Conservation (phyloP, 345 rosid species). For the Syzygium aqueum region DNA sequence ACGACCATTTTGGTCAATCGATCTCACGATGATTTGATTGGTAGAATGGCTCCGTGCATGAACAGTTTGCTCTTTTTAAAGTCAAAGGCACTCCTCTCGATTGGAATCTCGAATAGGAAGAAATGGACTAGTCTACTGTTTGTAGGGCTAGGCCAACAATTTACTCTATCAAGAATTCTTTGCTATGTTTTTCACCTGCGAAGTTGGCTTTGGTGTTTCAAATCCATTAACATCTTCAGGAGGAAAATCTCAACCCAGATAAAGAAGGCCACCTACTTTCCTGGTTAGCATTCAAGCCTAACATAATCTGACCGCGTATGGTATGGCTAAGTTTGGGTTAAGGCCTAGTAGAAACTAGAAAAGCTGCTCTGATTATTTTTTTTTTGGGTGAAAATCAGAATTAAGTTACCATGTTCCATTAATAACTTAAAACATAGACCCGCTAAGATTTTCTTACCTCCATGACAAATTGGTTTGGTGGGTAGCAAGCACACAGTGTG, state of each 20-base stretch:
- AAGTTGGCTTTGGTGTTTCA: background rate
- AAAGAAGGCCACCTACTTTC: background rate
- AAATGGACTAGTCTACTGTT: background rate
- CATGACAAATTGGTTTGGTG: too few relatives aligned
- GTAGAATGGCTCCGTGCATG: background rate
- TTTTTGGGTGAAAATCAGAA: too few relatives aligned
- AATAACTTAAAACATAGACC: too few relatives aligned
- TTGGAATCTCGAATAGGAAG: background rate
- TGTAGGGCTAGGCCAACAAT: background rate
- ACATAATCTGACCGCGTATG: background rate
- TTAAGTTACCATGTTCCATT: too few relatives aligned
- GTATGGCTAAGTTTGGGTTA: background rate
- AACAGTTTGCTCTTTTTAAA: background rate
- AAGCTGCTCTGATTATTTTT: too few relatives aligned
- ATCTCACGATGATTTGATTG: background rate
- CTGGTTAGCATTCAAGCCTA: background rate
- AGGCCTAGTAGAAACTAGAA: background rate
- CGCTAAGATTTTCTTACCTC: too few relatives aligned
- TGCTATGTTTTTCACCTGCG: background rate
- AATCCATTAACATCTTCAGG: background rate
- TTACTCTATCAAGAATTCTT: background rate
- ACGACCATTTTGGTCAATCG: background rate
- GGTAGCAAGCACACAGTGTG: too few relatives aligned
- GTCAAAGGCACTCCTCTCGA: background rate
- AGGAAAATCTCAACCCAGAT: background rate